Evolutionary conservation across 2,329 filamentous ascomycete species (phyloP), one percentile per base, ranked within the genome.

Genomic region (Beauveria rudraprayagi): DNA sequence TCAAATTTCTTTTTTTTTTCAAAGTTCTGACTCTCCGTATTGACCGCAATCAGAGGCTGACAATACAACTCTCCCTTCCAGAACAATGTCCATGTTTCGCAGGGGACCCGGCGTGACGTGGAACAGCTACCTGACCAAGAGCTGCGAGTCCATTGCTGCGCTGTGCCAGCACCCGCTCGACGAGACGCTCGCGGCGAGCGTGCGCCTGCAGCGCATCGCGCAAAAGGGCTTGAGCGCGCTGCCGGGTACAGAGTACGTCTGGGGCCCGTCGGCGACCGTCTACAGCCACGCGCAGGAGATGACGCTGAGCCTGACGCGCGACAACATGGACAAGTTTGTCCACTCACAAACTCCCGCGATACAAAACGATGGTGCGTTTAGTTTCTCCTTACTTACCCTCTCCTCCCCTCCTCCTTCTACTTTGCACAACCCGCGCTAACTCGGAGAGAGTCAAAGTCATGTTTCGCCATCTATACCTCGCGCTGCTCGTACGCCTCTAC

Each of bases 401-500:
- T 2, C 10, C 30, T 9, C 28, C 8, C 28, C 1, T 10, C 34
- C 34, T 2, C 10, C 11, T 11, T 11, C 5, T 37, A 11, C 34
- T 14, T 37, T 14, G 34, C 34, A 14, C 5, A 37, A 5, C 11
- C 11, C 11, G 6, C 34, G 5, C 47, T 50, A 50, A 50, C 47
- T 17, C 16, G 3, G 7, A 28, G 30, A 14, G 30, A 11, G 34
- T 5, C 24, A 26, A 26, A 59, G 57, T 28, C 24, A 52, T 60
- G 48, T 60, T 60, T 19, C 57, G 41, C 56, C 64, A 67, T 5
- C 66, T 68, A 34, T 72, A 72, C 44, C 61, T 68, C 22, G 62
- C 63, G 28, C 48, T 67, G 1, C 47, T 71, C 3, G 62, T 70
- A 5, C 67, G 69, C 2, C 65, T 74, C 1, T 72, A 71, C 61